Base-by-base conservation (phyloP, 495 filamentous ascomycete genomes). In the Hypoxylon perforatum region DNA sequence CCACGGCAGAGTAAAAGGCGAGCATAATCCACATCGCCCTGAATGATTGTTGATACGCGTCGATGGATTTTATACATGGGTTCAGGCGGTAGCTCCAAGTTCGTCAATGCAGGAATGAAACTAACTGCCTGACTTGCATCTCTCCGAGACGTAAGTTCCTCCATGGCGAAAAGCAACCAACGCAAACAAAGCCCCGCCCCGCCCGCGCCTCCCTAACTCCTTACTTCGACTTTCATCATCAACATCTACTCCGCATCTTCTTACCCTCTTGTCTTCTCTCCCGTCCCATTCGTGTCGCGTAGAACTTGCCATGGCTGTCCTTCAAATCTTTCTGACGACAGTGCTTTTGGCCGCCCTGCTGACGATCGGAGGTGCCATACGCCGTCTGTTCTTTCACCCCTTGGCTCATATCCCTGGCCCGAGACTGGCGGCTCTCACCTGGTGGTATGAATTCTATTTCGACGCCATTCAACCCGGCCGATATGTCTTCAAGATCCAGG, bases 391-490 rank as follows among this genome's bases (percentile, higher is more conserved):
- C 47, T 62, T 83, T 25, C 70, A 70, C 42, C 82, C 83, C 0
- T 53, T 86, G 8, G 63, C 78, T 5, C 67, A 66, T 25, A 78
- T 83, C 39, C 82, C 82, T 3, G 80, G 81, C 3, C 81, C 77
- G 10, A 77, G 66, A 41, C 52, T 83, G n/a, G 81, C 85, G 5
- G 85, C 85, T 0, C 46, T 79, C 17, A 82, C 78, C 0, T 48
- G 58, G 17, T 76, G 64, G 53, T 83, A 84, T 61, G 81, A 86
- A 57, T 79, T 77, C 38, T 85, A 84, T 60, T 84, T 76, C 59
- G 78, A 87, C 60, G 66, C 78, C 17, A 56, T 82, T 15, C 64
- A 73, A 23, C 39, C 67, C 17, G 82, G 78, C 2, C 67, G 52
- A 50, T 82, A 77, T 52, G 74, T 72, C 1, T 82, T 78, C 33